Conservation (phyloP, 2,329 filamentous ascomycete species). For the Diaporthe sp. region DNA sequence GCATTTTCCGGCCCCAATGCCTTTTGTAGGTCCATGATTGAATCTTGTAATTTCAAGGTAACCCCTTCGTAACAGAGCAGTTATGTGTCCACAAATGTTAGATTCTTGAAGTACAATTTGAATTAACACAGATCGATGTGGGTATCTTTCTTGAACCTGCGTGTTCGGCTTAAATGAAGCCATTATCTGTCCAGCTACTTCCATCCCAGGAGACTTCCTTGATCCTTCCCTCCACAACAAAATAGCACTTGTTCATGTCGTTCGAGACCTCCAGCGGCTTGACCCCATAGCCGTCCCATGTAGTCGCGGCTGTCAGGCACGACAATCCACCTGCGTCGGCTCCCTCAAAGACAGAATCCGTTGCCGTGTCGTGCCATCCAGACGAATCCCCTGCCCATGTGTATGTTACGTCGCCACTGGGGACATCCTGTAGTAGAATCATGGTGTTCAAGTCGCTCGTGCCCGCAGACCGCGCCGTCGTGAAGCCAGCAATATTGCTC, state of each 20-base stretch:
- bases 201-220: constrained; percentile 22
- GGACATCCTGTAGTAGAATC: constrained; percentile 1
- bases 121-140: too few relatives aligned
- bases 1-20: neutral
- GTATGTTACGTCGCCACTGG: constrained; percentile 1
- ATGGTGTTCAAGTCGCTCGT: constrained; percentile 11
- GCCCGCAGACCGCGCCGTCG: neutral
- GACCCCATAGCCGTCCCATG: constrained; percentile 5
- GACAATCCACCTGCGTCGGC: constrained; percentile 3
- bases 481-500: constrained; percentile 7
- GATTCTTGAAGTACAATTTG: neutral
- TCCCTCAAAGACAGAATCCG: constrained; percentile 6
- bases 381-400: constrained; percentile 2
- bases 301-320: constrained; percentile 12
- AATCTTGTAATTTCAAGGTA: neutral
- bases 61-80: neutral
- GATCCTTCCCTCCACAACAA: neutral
- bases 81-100: neutral
- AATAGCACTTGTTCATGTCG: constrained; percentile 26
- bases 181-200: neutral
- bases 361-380: neutral
- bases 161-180: neutral
- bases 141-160: neutral
- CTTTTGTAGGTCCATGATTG: neutral
- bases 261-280: constrained; percentile 23